These are phyloP conservation scores for Senecio squalidus DNA, from an alignment of 140 eudicot genomes.

Conservation along the genomic window DNA sequence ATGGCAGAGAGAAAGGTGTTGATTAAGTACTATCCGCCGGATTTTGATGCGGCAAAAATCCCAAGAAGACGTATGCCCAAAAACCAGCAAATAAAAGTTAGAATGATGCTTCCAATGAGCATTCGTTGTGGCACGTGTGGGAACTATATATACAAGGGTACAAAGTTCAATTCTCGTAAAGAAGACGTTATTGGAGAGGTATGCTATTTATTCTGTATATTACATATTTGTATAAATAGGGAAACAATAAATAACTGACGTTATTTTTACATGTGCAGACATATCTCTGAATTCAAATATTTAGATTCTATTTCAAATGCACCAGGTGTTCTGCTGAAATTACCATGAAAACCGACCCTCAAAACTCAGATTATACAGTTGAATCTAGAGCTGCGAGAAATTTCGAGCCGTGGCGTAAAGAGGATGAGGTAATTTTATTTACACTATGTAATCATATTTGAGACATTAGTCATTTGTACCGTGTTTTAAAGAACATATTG, in stretches of 20 bases:
- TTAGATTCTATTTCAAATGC: too few relatives aligned
- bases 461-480: too few relatives aligned
- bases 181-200: constrained; percentile 73
- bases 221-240: too few relatives aligned
- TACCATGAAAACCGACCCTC: too few relatives aligned
- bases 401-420: constrained; percentile 76
- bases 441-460: too few relatives aligned
- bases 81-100: constrained; percentile 63
- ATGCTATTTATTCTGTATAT: background rate
- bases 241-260: background rate
- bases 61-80: constrained; percentile 67
- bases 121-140: constrained; percentile 70
- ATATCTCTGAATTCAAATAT: constrained; percentile 74
- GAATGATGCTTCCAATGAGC: constrained; percentile 96
- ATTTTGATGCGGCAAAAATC: constrained; percentile 80
- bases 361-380: too few relatives aligned
- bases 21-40: constrained; percentile 83
- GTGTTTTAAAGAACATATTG: too few relatives aligned
- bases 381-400: constrained; percentile 82
- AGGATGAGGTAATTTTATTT: too few relatives aligned
- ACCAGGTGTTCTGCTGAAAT: too few relatives aligned
- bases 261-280: constrained; percentile 41
- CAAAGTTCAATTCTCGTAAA: constrained; percentile 77
- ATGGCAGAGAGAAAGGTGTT: constrained; percentile 84
- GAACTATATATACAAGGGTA: constrained; percentile 68